Evolutionary conservation across 495 filamentous ascomycete genomes (phyloP), one percentile per base, ranked within the genome.

Genomic region (Penicillium manginii): DNA sequence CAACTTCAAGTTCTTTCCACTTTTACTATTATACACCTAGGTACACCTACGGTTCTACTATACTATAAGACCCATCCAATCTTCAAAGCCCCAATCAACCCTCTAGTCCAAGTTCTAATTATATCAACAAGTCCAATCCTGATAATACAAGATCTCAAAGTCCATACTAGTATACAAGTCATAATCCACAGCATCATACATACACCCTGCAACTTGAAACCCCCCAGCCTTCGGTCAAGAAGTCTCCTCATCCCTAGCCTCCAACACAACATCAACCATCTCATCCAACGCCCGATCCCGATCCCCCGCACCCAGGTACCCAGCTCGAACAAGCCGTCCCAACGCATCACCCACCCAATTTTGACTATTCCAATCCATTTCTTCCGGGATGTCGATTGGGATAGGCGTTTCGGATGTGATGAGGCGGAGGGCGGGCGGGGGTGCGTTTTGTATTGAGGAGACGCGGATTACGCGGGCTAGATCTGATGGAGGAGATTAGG

Each of bases 291-390:
- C 68, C 29, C 32, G 47, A 26, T 60, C 59, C 39, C 39, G 22
- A 5, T 4, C 45, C 23, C 15, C 39, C 0, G 12, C 21, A 50
- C 62, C 59, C 52, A 71, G n/a, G 57, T 58, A 65, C 7, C 59
- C 62, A 17, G 35, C 57, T 2, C 3, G 17, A 12, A 64, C 63
- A 19, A 71, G 45, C n/a, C 61, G 26, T 8, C 14, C 63, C 9
- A 71, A 32, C 9, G 45, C 63, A 62, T 68, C 68, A 9, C 62
- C 65, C 1, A 71, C 61, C 68, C 61, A 71, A 19, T 71, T 66
- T 54, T 69, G 68, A 45, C 61, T 53, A 60, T 69, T 71, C 68
- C 68, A 71, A 31, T 67, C 67, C 10, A 23, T 19, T 2, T 63
- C 57, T 1, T 33, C 57, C 10, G 21, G 17, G 11, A 11, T 31